A percentile compares a stretch with the other conserved stretches of the same genome.
Evolutionary conservation across 2,329 filamentous ascomycete genomes (phyloP).

Genomic region (Phialocephala subalpina): DNA sequence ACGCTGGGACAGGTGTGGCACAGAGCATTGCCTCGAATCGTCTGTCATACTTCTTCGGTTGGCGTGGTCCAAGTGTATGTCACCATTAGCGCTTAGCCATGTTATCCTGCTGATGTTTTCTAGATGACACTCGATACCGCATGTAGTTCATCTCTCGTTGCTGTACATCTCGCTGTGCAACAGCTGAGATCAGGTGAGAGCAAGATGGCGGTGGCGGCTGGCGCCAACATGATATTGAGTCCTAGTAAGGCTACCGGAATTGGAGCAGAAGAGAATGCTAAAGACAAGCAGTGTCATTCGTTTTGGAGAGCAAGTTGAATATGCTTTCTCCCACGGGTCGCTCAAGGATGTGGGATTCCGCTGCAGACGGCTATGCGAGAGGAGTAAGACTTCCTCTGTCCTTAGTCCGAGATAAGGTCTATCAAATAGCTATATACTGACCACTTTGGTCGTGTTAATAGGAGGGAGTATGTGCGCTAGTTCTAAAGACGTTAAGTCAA

Average conservation of each 20-base stretch:
- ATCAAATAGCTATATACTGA: no score
- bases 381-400: constrained; percentile 46
- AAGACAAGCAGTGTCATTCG: constrained; percentile 15
- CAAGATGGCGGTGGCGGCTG: constrained; percentile 29
- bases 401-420: no score
- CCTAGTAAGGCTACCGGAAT: not conserved
- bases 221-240: constrained; percentile 33
- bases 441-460: no score
- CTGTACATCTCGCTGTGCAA: constrained; percentile 19
- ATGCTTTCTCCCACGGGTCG: constrained; percentile 41
- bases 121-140: constrained; percentile 4
- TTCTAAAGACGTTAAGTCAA: constrained; percentile 65
- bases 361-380: constrained; percentile 34
- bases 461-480: constrained; percentile 63
- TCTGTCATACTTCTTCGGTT: constrained; percentile 23
- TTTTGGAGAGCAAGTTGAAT: constrained; percentile 27
- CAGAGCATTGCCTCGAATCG: constrained; percentile 40
- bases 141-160: not conserved
- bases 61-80: constrained; percentile 8
- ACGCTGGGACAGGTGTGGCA: constrained; percentile 45
- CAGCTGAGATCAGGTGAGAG: constrained; percentile 27
- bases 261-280: not conserved
- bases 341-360: constrained; percentile 50
- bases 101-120: no score
- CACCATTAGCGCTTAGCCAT: no score